Evolutionary conservation across 2,329 filamentous ascomycete genomes (phyloP), one percentile per base, ranked within the genome.

Genomic region (Exophiala sp.): DNA sequence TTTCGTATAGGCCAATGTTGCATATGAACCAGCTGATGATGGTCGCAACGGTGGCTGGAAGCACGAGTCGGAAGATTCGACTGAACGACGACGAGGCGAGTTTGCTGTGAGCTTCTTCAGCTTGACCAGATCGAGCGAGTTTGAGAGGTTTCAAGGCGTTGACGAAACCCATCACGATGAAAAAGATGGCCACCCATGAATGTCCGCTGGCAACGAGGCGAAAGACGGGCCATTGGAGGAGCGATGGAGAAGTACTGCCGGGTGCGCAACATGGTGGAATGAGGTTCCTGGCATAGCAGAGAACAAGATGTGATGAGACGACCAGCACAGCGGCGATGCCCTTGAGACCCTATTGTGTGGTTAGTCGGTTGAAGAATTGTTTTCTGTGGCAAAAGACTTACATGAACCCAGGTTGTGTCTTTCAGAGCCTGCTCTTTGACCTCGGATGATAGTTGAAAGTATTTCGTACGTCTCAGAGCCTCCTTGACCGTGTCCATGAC

Each of bases 141-240:
- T 76, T 75, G 55, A 85, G 76, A 12, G 82, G 80, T 63, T 84
- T 84, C 48, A 85, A 73, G 3, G 80, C 78, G 68, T 83, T 85
- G 47, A 85, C 82, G 62, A 84, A 85, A 52, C 82, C 82, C 18
- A 83, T 82, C 36, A 85, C 81, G 43, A 87, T 75, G 63, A 84
- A 79, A 68, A 87, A 86, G 58, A 86, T 82, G 11, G 82, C 79
- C 2, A 87, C 84, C 67, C 84, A 85, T 42, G 83, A 80, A 12
- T 85, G 78, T 18, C 84, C 82, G 63, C 83, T 81, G 46, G 79
- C 73, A 36, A 80, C 71, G 44, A 86, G 76, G 52, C 83, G 79
- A 54, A 85, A 69, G 62, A 81, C 79, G 11, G 82, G 83, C 38
- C 76, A 72, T 66, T 86, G 82, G 55, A 84, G 74, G 29, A 82